A percentile compares a stretch with the other conserved stretches of the same genome.
These are phyloP conservation scores for Lactuca sativa DNA, from an alignment of 129 eudicot genomes.

Conservation along the genomic window DNA sequence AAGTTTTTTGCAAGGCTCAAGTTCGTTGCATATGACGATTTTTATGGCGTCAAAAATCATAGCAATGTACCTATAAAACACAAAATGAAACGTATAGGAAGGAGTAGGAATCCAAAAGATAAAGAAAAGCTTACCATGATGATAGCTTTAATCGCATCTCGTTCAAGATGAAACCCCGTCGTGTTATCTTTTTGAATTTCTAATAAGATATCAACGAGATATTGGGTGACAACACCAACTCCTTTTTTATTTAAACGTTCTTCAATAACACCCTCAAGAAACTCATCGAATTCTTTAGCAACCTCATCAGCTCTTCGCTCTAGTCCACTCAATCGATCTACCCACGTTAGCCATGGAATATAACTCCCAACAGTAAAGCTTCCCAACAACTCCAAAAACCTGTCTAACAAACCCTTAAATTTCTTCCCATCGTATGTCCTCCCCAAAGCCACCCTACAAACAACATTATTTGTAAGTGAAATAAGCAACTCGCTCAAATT, in stretches of 20 bases:
- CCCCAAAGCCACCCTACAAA: constrained; percentile 40
- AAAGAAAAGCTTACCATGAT: constrained; percentile 31
- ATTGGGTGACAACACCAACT: constrained; percentile 22
- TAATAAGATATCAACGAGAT: constrained; percentile 42
- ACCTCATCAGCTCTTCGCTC: constrained; percentile 15
- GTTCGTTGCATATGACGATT: too few relatives aligned
- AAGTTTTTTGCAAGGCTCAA: too few relatives aligned
- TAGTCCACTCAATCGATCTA: constrained; percentile 30
- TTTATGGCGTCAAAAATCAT: too few relatives aligned
- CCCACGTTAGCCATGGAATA: constrained; percentile 35
- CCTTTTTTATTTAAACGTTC: constrained; percentile 22
- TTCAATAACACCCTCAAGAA: constrained; percentile 33
- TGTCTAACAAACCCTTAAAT: constrained; percentile 15
- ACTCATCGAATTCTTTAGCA: constrained; percentile 31
- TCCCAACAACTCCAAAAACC: constrained; percentile 24
- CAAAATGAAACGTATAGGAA: neutral
- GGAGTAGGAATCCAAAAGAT: neutral
- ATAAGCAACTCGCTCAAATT: constrained; percentile 34
- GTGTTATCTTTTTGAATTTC: constrained; percentile 30
- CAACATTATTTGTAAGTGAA: constrained; percentile 25
- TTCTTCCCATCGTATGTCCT: constrained; percentile 28
- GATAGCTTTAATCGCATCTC: constrained; percentile 40
- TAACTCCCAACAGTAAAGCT: constrained; percentile 32
- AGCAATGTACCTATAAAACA: neutral
- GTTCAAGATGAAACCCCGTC: constrained; percentile 22